Evolutionary conservation across 768 basidiomycete genomes (phyloP).

Genomic region (Suillus plorans): DNA sequence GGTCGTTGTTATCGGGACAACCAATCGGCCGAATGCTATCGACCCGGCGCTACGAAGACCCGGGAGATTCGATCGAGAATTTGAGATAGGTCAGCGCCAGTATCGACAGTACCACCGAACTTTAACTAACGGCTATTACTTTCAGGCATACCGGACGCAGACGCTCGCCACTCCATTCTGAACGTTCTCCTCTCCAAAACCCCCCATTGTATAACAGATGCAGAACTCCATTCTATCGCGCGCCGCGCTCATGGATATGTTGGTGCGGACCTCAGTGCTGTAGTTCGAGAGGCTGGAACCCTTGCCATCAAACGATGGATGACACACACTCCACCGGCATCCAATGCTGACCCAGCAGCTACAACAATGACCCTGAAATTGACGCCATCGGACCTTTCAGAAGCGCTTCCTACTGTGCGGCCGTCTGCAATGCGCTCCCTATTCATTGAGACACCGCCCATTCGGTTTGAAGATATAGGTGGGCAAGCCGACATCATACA

Average conservation of each 20-base stretch:
- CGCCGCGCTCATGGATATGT: constrained; percentile 92
- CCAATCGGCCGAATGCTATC: constrained; percentile 93
- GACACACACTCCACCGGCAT: constrained; percentile 20
- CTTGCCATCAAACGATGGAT: constrained; percentile 86
- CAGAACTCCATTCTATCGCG: constrained; percentile 66
- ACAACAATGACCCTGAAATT: constrained; percentile 38
- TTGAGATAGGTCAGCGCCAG: constrained; percentile 76
- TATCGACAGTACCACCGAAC: constrained; percentile 1
- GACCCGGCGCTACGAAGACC: constrained; percentile 90
- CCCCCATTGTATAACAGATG: constrained; percentile 65
- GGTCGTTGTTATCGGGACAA: constrained; percentile 95
- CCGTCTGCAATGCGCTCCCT: constrained; percentile 95
- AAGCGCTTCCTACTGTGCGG: constrained; percentile 74
- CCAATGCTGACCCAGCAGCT: constrained; percentile 8
- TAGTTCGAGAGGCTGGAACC: constrained; percentile 92
- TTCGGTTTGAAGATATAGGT: constrained; percentile 87
- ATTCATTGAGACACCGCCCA: constrained; percentile 81
- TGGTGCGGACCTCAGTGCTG: constrained; percentile 90
- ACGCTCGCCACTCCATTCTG: constrained; percentile 83
- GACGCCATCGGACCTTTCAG: constrained; percentile 59
- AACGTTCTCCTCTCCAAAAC: constrained; percentile 80
- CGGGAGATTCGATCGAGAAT: constrained; percentile 91
- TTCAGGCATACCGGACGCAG: constrained; percentile 83
- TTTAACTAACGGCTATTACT: not conserved
- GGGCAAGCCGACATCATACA: constrained; percentile 82